Conservation (phyloP, 2,329 filamentous ascomycete genomes). For the Mollisia scopiformis region DNA sequence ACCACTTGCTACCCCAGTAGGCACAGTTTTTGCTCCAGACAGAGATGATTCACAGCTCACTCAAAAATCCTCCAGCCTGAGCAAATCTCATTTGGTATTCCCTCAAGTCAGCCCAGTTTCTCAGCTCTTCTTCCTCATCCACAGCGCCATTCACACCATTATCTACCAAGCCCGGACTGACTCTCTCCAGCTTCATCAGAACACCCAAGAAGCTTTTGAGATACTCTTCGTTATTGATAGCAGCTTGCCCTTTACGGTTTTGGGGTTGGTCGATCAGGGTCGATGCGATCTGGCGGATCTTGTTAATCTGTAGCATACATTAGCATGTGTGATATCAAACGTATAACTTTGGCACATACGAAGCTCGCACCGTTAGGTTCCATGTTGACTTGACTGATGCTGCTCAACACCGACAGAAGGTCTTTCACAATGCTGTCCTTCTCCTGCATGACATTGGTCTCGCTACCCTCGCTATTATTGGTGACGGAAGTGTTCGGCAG, state of each 20-base stretch:
- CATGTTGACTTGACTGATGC: slow-evolving; percentile 83
- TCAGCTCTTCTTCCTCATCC: slow-evolving; percentile 76
- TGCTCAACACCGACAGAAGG: slow-evolving; percentile 73
- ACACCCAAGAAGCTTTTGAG: slow-evolving; percentile 75
- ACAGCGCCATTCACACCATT: slow-evolving; percentile 45
- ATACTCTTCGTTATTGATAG: slow-evolving; percentile 68
- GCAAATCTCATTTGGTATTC: slow-evolving; percentile 78
- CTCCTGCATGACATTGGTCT: slow-evolving; percentile 67
- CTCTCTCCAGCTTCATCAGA: slow-evolving; percentile 68
- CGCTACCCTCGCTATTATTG: slow-evolving; percentile 45
- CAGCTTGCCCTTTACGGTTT: slow-evolving; percentile 52
- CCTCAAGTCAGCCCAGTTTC: slow-evolving; percentile 77
- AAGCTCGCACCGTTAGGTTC: slow-evolving; percentile 71
- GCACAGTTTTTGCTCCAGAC: not conserved
- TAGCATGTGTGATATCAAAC: slow-evolving; percentile 2
- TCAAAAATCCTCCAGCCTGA: slow-evolving; percentile 59
- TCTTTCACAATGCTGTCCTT: slow-evolving; percentile 82
- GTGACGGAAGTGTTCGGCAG: slow-evolving; percentile 39
- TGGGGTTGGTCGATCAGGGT: slow-evolving; percentile 71
- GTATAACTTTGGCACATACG: slow-evolving; percentile 45
- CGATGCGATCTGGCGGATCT: slow-evolving; percentile 82
- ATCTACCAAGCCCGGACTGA: slow-evolving; percentile 46
- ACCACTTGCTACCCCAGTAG: not conserved
- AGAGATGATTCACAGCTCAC: slow-evolving; percentile 3
- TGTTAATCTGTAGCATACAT: slow-evolving; percentile 58